Evolutionary conservation across 345 rosid species (phyloP), one percentile per base, ranked within the genome.

Genomic region (Zanthoxylum bungeanum): DNA sequence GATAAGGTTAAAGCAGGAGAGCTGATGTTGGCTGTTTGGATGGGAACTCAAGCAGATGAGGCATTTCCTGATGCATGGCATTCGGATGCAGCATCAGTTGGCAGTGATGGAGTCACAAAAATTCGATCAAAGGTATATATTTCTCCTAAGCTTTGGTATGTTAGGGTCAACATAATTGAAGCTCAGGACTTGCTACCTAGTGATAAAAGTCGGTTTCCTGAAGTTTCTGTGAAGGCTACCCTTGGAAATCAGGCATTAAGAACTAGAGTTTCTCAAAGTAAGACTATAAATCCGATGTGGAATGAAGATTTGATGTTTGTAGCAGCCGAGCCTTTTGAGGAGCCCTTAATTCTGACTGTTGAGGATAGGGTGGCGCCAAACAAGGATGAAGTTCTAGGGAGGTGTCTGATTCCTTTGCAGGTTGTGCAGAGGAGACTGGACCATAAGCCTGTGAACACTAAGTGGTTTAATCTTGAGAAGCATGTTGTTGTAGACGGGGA

Each of bases 21-120:
- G 79, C 77, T 95, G 69, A 95, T 95, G 99, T 78, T 95, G 69
- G 99, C 99, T 39, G 92, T 92, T 66, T 95, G 99, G 99, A 95
- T 91, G 96, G 99, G 99, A 66, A 95, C 99, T 62, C 99, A 92
- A 79, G 98, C 98, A 0, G 98, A 94, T 53, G 98, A 94, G 81
- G 92, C 98, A 22, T 94, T 94, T 67, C 87, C 96, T 1, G 97
- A 95, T 68, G 93, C 98, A 12, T 95, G 99, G 98, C 99, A 95
- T 68, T 95, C 99, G 0, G 98, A 95, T 85, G 99, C 99, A 21
- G 93, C 90, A 60, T 76, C 92, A 0, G 90, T 88, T 50, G 89
- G 92, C 37, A 77, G 76, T 3, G 93, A 84, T 27, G 87, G 85
- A 10, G 85, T 92, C 63, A 67, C 82, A 1, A 79, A 83, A 63